Base-by-base conservation (phyloP, 176 grass and related monocot species). In the Tillandsia fasciculata region DNA sequence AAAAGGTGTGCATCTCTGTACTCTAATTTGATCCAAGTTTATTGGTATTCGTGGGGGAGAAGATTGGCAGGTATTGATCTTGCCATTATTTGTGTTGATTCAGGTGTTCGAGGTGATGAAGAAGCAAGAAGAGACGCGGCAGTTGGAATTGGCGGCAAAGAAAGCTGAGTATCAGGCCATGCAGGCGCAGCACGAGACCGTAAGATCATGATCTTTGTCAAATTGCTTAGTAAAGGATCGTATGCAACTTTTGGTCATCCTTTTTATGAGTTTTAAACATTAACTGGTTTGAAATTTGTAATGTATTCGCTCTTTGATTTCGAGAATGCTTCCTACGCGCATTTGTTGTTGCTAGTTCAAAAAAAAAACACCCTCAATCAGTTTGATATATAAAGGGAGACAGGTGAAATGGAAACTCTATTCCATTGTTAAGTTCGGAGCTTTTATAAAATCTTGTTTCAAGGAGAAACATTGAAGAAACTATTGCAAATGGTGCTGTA, bases 51-150 rank as follows among this genome's bases (percentile, higher is more conserved):
- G 50, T 70, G 24, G 10, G 50, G 12, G 15, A 53, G 42, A 50
- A 20, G 69, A 14, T 20, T 9, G 15, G 9, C n/a, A 58, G 51
- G 0, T 33, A 12, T 26, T 17, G 11, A 14, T 74, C 20, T 28
- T 65, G 26, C 24, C 24, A 24, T 65, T 69, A 12, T 71, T 27
- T 56, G 1, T 15, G 52, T 49, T 9, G 70, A 14, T 65, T 64
- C 78, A 92, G 94, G 33, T 83, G 42, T 97, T 97, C 71, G 93
- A 92, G 53, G 27, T 85, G 50, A 63, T 87, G 77, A 90, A 59
- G 72, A 87, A 90, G 76, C 63, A 66, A 86, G 86, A 97, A 82
- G 86, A 97, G 59, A 92, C 82, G 2, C 82, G 54, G 66, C 82
- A 81, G 65, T 27, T 50, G 56, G 86, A 97, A 26, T 51, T 76